Evolutionary conservation across 73 alveolate genomes (phyloP).

Genomic region (Paramecium sexaurelia): DNA sequence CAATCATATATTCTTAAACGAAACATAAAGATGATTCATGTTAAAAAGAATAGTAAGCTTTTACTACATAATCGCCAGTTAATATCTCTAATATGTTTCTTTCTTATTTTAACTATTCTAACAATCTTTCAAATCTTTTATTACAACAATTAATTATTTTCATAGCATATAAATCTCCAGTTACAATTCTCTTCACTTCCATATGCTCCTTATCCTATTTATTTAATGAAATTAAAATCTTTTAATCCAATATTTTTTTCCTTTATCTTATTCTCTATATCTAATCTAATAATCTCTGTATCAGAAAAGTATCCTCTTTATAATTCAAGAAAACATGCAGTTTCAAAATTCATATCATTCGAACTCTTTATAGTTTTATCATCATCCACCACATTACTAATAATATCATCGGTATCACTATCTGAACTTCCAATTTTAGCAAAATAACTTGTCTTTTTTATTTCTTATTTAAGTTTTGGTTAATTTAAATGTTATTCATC

Average conservation of each 20-base stretch:
- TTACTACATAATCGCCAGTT: slow-evolving; percentile 22
- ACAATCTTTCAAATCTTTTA: slow-evolving; percentile 15
- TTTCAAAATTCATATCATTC: background rate
- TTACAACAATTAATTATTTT: slow-evolving; percentile 69
- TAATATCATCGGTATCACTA: background rate
- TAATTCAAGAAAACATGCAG: slow-evolving; percentile 1
- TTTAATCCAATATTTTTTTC: background rate
- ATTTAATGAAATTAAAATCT: background rate
- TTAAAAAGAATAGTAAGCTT: slow-evolving; percentile 39
- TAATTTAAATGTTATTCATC: background rate
- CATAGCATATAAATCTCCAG: slow-evolving; percentile 75
- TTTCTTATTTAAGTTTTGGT: background rate
- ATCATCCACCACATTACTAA: background rate
- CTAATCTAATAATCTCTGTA: slow-evolving; percentile 4
- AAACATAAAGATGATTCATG: slow-evolving; percentile 36
- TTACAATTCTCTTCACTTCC: slow-evolving; percentile 68
- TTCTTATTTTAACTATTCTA: slow-evolving; percentile 21
- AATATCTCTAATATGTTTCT: slow-evolving; percentile 33
- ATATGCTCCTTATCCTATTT: slow-evolving; percentile 79
- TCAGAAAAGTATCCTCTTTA: slow-evolving; percentile 54
- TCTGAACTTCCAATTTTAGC: slow-evolving; percentile 14
- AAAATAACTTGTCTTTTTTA: slow-evolving; percentile 1
- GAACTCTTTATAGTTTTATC: background rate
- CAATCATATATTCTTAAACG: background rate
- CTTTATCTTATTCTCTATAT: background rate